Percentiles rank a stretch among this genome's conserved stretches.
phyloP scores from a whole-genome alignment of 768 basidiomycete species.

The Phylloporus rhodoxanthus region DNA sequence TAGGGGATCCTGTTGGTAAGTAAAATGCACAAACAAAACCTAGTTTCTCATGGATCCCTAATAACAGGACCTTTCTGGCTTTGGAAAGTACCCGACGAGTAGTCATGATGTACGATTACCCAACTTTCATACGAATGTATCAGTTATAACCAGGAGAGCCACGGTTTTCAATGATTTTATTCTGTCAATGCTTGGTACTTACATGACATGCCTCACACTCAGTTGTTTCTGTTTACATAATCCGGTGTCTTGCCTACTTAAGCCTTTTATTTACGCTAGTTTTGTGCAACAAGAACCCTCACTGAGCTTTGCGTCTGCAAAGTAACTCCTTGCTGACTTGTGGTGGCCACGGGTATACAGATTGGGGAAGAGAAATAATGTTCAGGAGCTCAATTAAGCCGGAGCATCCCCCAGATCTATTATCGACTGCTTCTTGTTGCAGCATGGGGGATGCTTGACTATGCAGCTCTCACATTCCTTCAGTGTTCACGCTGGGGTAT shows the following conservation, averaged over 20 bases:
- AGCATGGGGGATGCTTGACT: conserved; percentile 65
- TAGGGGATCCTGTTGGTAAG: conserved; percentile 64
- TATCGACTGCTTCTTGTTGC: conserved; percentile 32
- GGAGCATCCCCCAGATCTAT: conserved; percentile 53
- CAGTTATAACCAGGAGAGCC: no score
- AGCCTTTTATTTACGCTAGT: neutral
- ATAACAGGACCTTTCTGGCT: conserved; percentile 65
- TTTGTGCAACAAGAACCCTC: conserved; percentile 13
- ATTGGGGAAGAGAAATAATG: conserved; percentile 37
- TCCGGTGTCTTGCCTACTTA: neutral
- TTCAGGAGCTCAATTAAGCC: conserved; percentile 70
- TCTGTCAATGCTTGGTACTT: no score
- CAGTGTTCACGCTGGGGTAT: neutral
- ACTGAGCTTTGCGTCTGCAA: conserved; percentile 29
- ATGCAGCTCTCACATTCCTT: conserved; percentile 55
- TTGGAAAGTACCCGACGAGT: conserved; percentile 49
- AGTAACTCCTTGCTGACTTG: conserved; percentile 51
- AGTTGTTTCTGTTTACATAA: conserved; percentile 20
- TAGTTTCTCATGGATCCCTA: neutral
- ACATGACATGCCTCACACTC: no score
- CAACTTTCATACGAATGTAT: no score
- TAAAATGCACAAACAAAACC: neutral
- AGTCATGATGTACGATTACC: conserved; percentile 10
- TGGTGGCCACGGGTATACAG: conserved; percentile 49
- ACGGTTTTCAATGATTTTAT: no score